Evolutionary conservation across 305 asterid genomes (phyloP).

Genomic region (Solanum chacoense): DNA sequence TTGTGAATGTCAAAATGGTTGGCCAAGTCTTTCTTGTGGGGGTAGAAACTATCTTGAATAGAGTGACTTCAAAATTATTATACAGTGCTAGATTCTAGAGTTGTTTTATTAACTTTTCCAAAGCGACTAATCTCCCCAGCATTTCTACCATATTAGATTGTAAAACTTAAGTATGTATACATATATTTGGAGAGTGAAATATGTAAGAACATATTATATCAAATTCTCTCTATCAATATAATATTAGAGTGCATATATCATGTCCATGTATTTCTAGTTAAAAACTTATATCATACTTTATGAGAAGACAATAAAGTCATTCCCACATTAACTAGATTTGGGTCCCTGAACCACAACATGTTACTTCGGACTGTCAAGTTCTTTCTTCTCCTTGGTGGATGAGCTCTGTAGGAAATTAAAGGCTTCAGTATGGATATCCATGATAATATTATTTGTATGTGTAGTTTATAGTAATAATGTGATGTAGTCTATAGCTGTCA

Average conservation of each 20-base stretch:
- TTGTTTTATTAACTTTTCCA: not conserved
- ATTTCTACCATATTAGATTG: not conserved
- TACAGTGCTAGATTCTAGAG: not conserved
- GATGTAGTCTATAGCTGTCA: not conserved
- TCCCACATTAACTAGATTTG: not conserved
- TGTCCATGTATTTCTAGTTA: not conserved
- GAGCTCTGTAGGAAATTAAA: not conserved
- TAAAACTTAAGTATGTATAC: not conserved
- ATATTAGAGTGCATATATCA: not conserved
- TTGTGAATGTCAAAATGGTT: not conserved
- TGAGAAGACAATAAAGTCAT: not conserved
- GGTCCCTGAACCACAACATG: not conserved
- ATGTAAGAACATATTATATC: not conserved
- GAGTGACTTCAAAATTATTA: not conserved
- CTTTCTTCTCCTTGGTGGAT: not conserved
- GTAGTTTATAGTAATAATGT: not conserved
- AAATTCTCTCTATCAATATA: not conserved
- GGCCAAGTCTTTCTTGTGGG: not conserved
- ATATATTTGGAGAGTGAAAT: not conserved
- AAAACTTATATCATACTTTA: not conserved
- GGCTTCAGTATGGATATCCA: not conserved
- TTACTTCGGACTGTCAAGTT: not conserved
- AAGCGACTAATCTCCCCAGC: not conserved
- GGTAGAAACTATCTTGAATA: not conserved
- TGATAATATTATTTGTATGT: not conserved